Evolutionary conservation across 106 monocot genomes (phyloP).

Genomic region (Dioscorea dumetorum): DNA sequence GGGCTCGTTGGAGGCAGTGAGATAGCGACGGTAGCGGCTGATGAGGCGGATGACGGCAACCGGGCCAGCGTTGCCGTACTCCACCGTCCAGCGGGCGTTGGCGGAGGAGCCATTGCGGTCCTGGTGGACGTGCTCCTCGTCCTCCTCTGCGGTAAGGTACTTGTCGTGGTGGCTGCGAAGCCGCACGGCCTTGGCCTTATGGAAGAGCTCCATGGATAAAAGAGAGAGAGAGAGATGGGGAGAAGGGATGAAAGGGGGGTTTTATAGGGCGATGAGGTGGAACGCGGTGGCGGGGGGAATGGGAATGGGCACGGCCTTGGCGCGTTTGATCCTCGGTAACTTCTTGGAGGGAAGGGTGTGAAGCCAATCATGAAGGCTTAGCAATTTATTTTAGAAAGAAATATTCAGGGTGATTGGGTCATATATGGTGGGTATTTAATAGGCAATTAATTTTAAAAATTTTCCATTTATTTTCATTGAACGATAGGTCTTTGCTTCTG

Average conservation of each 20-base stretch:
- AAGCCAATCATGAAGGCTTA: no score
- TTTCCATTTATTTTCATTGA: no score
- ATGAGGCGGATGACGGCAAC: slow-evolving; percentile 42
- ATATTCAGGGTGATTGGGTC: no score
- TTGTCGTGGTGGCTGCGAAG: slow-evolving; percentile 58
- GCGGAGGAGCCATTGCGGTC: slow-evolving; percentile 25
- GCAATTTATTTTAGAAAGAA: no score
- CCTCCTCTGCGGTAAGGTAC: slow-evolving; percentile 53
- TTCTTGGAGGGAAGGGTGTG: no score
- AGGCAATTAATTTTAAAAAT: no score
- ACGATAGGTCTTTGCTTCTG: no score
- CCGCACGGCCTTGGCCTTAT: slow-evolving; percentile 34
- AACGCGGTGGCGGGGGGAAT: not conserved
- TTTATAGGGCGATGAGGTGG: not conserved
- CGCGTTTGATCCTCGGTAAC: no score
- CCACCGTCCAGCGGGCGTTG: slow-evolving; percentile 30
- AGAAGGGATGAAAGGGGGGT: not conserved
- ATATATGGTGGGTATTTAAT: no score
- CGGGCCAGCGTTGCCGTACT: slow-evolving; percentile 12
- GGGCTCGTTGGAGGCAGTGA: slow-evolving; percentile 79
- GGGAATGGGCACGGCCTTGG: no score
- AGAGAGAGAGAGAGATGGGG: not conserved
- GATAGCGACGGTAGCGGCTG: slow-evolving; percentile 57
- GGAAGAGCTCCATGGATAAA: slow-evolving; percentile 45
- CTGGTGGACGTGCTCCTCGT: slow-evolving; percentile 52